A percentile compares a stretch with the other conserved stretches of the same genome.
Evolutionary conservation across 2,329 filamentous ascomycete species (phyloP).

Genomic region (Madurella fahalii): DNA sequence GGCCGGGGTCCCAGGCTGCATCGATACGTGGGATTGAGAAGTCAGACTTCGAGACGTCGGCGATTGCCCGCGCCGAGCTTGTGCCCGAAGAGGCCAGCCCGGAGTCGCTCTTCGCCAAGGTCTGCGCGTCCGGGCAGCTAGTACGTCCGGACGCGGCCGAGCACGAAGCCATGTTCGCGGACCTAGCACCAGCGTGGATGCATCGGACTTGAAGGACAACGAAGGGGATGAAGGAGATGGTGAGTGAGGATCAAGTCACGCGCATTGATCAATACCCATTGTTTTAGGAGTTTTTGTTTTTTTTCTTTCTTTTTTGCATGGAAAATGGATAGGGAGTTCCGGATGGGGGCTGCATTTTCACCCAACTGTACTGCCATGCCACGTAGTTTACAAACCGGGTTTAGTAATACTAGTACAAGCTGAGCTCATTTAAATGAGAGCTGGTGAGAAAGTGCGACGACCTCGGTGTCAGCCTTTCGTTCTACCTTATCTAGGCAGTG

Average conservation of each 20-base stretch:
- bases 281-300: neutral
- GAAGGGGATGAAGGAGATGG: too few species aligned
- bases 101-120: slow-evolving; percentile 1
- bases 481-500: too few species aligned
- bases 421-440: too few species aligned
- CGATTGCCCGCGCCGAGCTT: neutral
- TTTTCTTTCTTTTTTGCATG: neutral
- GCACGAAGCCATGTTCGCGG: slow-evolving; percentile 6
- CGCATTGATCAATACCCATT: neutral
- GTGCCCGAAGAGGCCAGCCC: neutral
- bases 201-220: neutral
- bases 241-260: neutral
- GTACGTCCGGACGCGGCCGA: neutral
- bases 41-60: neutral
- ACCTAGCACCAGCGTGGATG: slow-evolving; percentile 10
- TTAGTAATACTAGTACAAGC: too few species aligned
- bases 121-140: neutral
- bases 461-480: too few species aligned
- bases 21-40: slow-evolving; percentile 1
- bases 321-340: neutral
- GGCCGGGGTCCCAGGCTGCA: neutral
- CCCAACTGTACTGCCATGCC: too few species aligned
- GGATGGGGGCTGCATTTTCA: too few species aligned
- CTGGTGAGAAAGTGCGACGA: too few species aligned
- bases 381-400: too few species aligned